Base-by-base conservation (phyloP, 495 filamentous ascomycete species). In the Terfezia claveryi region DNA sequence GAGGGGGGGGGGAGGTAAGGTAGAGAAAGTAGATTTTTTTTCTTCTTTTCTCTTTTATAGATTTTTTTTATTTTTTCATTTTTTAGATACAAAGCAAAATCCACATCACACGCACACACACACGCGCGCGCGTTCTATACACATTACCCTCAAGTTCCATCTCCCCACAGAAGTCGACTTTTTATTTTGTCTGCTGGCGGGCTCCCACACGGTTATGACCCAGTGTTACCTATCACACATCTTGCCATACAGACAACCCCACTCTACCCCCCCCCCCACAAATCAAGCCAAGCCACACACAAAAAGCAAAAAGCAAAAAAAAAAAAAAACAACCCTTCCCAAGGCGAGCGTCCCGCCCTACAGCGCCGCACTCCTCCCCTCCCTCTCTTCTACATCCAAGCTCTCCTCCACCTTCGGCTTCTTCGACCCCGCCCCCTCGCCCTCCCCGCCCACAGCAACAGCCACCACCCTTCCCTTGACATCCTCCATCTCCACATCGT, bases 141-240 rank as follows among this genome's bases (percentile, higher is more conserved):
- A 44, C 10, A 20, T 20, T 20, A 20, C 20, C 20, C 20, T 20
- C 20, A 20, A 20, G 20, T 44, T 44, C 38, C 38, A 11, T 16
- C 38, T 1, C 38, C 38, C 41, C 41, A 46, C 4, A 5, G 6
- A 20, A 20, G 20, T 20, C 2, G 20, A 20, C 20, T 20, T 20
- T 20, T 20, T 20, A 1, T 20, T 20, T 20, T 20, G 20, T 20
- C 20, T 20, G 20, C 20, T 20, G 20, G 20, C 20, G 20, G 20
- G 20, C 37, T 59, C 60, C 50, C 60, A 38, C n/a, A 58, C 56
- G 36, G 60, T 56, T 46, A 59, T 56, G 10, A 62, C 52, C 32
- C 52, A 20, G n/a, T 59, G n/a, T n/a, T n/a, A n/a, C n/a, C n/a
- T n/a, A n/a, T n/a, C n/a, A 56, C 4, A 46, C 4, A 4, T 5